Evolutionary conservation across 2,329 filamentous ascomycete species (phyloP).

Genomic region (Cladosporium sp.): DNA sequence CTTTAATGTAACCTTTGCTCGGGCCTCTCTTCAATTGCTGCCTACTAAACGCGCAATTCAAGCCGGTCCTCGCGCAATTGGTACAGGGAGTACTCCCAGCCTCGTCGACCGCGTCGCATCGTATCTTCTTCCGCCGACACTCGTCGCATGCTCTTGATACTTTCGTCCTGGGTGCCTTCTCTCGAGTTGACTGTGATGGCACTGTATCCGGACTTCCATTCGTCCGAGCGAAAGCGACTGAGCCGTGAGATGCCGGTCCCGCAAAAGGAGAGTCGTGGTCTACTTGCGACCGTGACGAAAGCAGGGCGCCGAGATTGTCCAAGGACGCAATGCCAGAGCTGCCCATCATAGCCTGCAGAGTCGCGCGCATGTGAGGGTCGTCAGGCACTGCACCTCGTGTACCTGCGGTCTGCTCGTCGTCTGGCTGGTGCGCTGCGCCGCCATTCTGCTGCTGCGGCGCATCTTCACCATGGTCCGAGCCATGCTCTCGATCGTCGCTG

Average conservation of each 20-base stretch:
- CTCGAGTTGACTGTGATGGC: conserved; percentile 13
- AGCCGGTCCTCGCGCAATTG: conserved; percentile 73
- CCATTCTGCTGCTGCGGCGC: neutral
- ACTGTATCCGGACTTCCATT: conserved; percentile 19
- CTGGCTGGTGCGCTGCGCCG: conserved; percentile 3
- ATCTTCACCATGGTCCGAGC: neutral
- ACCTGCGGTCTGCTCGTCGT: neutral
- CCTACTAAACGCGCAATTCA: conserved; percentile 78
- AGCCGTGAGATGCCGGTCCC: conserved; percentile 16
- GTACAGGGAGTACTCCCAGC: conserved; percentile 70
- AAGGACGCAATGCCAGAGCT: neutral
- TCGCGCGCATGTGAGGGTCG: conserved; percentile 17
- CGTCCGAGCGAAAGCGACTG: conserved; percentile 20
- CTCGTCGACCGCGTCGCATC: conserved; percentile 78
- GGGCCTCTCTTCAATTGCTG: conserved; percentile 76
- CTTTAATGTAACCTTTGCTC: conserved; percentile 92
- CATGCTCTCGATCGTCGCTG: neutral
- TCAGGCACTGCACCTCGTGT: conserved; percentile 11
- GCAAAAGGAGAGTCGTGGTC: conserved; percentile 11
- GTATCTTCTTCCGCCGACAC: conserved; percentile 82
- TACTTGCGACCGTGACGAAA: conserved; percentile 4
- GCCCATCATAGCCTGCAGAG: conserved; percentile 14
- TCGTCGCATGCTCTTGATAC: conserved; percentile 87
- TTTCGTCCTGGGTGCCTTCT: conserved; percentile 65
- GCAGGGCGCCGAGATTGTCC: conserved; percentile 2